Percentiles rank a stretch among this genome's conserved stretches.
Conservation (phyloP, 495 filamentous ascomycete genomes). For the Mytilinidion resinicola region DNA sequence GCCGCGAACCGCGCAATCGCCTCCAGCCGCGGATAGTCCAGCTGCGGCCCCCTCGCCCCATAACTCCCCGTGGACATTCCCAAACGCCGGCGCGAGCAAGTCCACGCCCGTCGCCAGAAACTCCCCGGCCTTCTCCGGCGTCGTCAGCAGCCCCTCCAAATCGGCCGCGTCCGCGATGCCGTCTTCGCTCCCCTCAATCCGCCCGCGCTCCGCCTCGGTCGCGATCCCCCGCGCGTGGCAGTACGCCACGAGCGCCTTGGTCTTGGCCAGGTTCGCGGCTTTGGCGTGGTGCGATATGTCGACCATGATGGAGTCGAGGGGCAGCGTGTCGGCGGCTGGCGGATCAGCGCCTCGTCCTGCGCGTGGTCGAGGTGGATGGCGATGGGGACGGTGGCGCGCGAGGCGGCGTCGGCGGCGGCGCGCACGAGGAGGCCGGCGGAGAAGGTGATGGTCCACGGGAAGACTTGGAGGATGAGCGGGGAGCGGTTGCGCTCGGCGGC, state of each 20-base stretch:
- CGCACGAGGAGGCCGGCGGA: constrained; percentile 18
- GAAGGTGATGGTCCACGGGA: constrained; percentile 21
- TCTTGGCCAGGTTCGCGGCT: constrained; percentile 29
- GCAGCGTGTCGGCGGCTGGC: constrained; percentile 16
- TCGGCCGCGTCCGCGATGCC: constrained; percentile 28
- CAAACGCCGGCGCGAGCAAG: constrained; percentile 29
- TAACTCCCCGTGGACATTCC: constrained; percentile 33
- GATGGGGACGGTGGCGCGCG: constrained; percentile 22
- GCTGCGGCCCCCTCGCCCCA: constrained; percentile 13
- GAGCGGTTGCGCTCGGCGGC: constrained; percentile 15
- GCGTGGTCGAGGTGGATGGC: constrained; percentile 27
- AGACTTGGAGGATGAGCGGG: constrained; percentile 19
- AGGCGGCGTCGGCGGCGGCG: constrained; percentile 23
- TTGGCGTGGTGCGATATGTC: constrained; percentile 33
- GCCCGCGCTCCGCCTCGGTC: constrained; percentile 29
- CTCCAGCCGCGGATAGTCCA: constrained; percentile 22
- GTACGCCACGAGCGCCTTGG: constrained; percentile 19
- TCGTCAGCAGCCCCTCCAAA: constrained; percentile 28
- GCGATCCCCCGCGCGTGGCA: constrained; percentile 30
- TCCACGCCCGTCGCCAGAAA: constrained; percentile 28
- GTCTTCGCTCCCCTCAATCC: constrained; percentile 32
- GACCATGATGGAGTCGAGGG: constrained; percentile 31
- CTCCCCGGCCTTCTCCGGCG: constrained; percentile 24
- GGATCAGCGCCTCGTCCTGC: constrained; percentile 23
- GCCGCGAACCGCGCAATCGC: constrained; percentile 8